Base-by-base conservation (phyloP, 108 stramenopile genomes). In the Skeletonema marinoi region DNA sequence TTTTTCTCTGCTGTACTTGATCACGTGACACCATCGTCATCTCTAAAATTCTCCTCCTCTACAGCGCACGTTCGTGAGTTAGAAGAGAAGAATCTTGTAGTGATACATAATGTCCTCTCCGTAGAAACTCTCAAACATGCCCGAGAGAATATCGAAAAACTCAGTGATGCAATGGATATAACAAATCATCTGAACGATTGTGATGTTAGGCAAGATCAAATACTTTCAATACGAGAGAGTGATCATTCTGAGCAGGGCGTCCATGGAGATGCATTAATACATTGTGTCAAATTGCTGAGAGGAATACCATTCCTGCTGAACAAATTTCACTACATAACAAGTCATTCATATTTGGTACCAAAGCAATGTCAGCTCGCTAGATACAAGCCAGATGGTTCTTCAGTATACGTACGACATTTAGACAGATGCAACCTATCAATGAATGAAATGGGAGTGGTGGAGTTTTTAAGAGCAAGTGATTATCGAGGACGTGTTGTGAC, bases 331-430 rank as follows among this genome's bases (percentile, higher is more conserved):
- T 81, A 81, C 17, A 29, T 17, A 2, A 31, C 25, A 32, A 41
- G 38, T 59, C 50, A 36, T 3, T 50, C 36, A 1, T 77, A 81
- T 32, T n/a, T 69, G 2, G 80, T 81, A 14, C 80, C 80, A 25
- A 60, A 29, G 12, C 76, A 77, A 68, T 81, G 80, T 60, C 80
- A 81, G 70, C 77, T 81, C 10, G 70, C 76, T 12, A 13, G 31
- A 48, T 81, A 81, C 60, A 68, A 46, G 17, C 51, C 42, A 10
- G 71, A 75, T 36, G 80, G 56, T 3, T 38, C 70, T 3, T 38
- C 70, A 10, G 70, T 42, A 36, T 80, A 80, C 66, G 74, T 60
- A 0, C 73, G 78, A 0, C 78, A 80, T 41, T 21, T 80, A 11
- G 78, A 80, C 42, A 25, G 78, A 30, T 80, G 78, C 38, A 32